Percentiles rank a stretch among this genome's conserved stretches.
These are phyloP conservation scores for Raddia guianensis DNA, from an alignment of 176 grass and related monocot genomes.

Conservation along the genomic window DNA sequence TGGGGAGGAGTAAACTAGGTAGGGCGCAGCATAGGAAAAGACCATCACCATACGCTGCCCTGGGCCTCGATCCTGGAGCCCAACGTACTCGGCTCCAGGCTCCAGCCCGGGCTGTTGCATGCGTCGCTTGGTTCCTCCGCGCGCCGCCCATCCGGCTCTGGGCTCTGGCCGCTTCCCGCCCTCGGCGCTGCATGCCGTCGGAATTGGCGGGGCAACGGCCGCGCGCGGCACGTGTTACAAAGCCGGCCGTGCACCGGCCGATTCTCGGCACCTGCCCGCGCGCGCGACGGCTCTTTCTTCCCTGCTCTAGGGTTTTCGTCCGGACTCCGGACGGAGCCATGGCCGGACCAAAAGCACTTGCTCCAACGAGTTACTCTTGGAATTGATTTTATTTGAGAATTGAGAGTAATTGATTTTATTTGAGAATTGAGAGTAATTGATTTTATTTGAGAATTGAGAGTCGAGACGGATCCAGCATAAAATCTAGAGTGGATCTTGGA, in stretches of 20 bases:
- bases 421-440: too few relatives aligned
- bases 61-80: constrained; percentile 2
- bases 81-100: background rate
- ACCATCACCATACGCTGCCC: constrained; percentile 39
- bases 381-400: too few relatives aligned
- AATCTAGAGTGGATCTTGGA: too few relatives aligned
- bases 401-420: too few relatives aligned
- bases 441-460: too few relatives aligned
- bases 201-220: constrained; percentile 40
- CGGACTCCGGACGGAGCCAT: background rate
- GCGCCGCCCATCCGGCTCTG: background rate
- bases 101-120: background rate
- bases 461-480: too few relatives aligned
- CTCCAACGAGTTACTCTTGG: too few relatives aligned
- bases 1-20: constrained; percentile 48
- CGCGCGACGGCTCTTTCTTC: background rate
- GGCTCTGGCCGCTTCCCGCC: background rate
- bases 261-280: constrained; percentile 45
- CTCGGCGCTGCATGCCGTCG: background rate
- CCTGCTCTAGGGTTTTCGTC: constrained; percentile 7
- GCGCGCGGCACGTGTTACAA: constrained; percentile 38
- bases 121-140: background rate
- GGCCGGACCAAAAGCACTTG: too few relatives aligned
- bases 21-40: constrained; percentile 57
- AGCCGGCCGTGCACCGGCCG: constrained; percentile 40